These are phyloP conservation scores for Venturia aucupariae DNA, from an alignment of 2,329 filamentous ascomycete species.

Conservation along the genomic window DNA sequence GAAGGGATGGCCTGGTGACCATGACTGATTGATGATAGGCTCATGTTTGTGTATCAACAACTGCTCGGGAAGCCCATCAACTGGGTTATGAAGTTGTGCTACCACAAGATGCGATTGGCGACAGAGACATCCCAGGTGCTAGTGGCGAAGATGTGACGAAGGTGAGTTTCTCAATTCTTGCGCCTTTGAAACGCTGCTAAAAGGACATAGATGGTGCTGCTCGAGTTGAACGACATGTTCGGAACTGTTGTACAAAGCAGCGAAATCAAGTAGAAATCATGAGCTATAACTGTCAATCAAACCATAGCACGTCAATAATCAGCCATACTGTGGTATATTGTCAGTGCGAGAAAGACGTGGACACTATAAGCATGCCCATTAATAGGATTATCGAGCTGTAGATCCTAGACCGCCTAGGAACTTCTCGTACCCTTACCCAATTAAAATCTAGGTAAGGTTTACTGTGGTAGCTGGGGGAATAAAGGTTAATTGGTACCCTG, in stretches of 20 bases:
- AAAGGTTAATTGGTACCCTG: no score
- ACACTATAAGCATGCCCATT: no score
- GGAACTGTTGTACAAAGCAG: conserved; percentile 48
- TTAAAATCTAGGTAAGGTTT: no score
- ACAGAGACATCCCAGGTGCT: conserved; percentile 55
- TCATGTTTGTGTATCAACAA: conserved; percentile 56
- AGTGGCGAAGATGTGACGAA: conserved; percentile 8
- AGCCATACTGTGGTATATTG: no score
- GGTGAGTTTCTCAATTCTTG: background rate
- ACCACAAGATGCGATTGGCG: conserved; percentile 53
- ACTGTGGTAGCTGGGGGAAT: no score
- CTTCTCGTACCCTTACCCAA: no score
- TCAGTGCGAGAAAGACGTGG: no score
- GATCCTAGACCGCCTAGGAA: no score
- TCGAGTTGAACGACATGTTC: conserved; percentile 55
- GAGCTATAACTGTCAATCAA: background rate
- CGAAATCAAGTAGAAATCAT: conserved; percentile 34
- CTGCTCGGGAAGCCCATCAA: conserved; percentile 51
- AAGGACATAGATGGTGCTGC: conserved; percentile 37
- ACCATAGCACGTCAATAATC: no score
- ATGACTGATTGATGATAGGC: conserved; percentile 38
- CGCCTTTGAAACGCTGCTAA: background rate
- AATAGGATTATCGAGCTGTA: no score
- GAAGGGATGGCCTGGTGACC: background rate
- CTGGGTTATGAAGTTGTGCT: conserved; percentile 55